Evolutionary conservation across 1,139 yeast genomes (phyloP).

Genomic region (Cylindricascospora bacillispora): DNA sequence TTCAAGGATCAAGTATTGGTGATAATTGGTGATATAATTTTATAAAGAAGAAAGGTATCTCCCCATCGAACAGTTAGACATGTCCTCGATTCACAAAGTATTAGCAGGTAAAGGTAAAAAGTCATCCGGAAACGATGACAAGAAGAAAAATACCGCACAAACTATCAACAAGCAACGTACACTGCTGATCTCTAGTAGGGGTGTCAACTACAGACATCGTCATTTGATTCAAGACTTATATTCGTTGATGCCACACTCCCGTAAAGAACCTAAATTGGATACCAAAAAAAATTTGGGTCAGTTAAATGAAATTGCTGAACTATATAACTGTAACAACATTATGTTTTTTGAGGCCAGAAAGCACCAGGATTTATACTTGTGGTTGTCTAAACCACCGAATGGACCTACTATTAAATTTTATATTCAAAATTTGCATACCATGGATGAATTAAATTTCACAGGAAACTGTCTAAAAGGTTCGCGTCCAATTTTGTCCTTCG

Average conservation of each 20-base stretch:
- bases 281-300: slow-evolving; percentile 81
- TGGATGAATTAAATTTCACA: slow-evolving; percentile 90
- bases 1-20: no score
- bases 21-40: no score
- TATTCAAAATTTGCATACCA: slow-evolving; percentile 87
- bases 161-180: slow-evolving; percentile 65
- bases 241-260: slow-evolving; percentile 79
- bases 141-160: slow-evolving; percentile 20
- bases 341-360: slow-evolving; percentile 93
- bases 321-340: slow-evolving; percentile 93
- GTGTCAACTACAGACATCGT: slow-evolving; percentile 89
- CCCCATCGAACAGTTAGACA: no score
- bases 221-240: slow-evolving; percentile 78
- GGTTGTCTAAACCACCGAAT: slow-evolving; percentile 94
- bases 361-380: slow-evolving; percentile 87
- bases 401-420: slow-evolving; percentile 96
- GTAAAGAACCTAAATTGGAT: slow-evolving; percentile 94
- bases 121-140: slow-evolving; percentile 27
- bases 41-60: no score
- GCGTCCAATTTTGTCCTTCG: slow-evolving; percentile 89
- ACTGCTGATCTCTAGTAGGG: slow-evolving; percentile 82
- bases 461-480: slow-evolving; percentile 96
- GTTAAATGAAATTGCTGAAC: slow-evolving; percentile 89
- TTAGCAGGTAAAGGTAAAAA: slow-evolving; percentile 11
- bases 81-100: slow-evolving; percentile 33